phyloP scores from a whole-genome alignment of 441 rosid species.

The Gossypium davidsonii region DNA sequence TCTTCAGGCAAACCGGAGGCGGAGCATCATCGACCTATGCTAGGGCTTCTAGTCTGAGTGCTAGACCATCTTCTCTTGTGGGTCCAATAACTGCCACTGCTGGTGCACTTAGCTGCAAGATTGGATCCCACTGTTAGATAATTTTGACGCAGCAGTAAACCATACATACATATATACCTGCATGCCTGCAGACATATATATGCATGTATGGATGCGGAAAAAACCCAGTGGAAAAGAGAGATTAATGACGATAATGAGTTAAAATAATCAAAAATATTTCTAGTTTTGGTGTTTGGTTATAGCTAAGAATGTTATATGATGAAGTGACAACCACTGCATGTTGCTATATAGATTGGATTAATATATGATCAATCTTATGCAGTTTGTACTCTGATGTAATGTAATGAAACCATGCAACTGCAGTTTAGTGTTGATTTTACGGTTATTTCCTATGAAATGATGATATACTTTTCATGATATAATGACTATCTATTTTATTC shows the following conservation, averaged over 20 bases:
- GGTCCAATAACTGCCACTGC: conserved; percentile 43
- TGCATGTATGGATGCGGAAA: neutral
- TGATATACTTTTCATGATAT: neutral
- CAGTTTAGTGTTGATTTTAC: neutral
- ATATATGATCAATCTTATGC: neutral
- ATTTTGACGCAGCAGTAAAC: neutral
- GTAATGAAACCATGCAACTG: neutral
- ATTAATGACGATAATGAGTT: neutral
- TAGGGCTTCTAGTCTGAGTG: conserved; percentile 53
- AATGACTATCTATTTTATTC: neutral
- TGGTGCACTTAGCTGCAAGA: conserved; percentile 45
- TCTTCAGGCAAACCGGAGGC: conserved; percentile 47
- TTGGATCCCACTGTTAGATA: conserved; percentile 31
- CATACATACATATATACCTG: neutral
- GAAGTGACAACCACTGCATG: neutral
- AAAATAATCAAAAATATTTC: neutral
- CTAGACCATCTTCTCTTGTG: conserved; percentile 46
- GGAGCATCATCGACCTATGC: conserved; percentile 43
- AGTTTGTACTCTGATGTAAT: neutral
- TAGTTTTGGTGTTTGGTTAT: neutral
- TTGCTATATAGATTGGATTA: neutral
- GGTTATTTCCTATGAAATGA: neutral
- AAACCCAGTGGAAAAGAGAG: neutral
- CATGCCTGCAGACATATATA: too few species aligned
- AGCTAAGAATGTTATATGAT: neutral